Conservation (phyloP, 2,329 filamentous ascomycete genomes). For the Teratosphaeria viscida region DNA sequence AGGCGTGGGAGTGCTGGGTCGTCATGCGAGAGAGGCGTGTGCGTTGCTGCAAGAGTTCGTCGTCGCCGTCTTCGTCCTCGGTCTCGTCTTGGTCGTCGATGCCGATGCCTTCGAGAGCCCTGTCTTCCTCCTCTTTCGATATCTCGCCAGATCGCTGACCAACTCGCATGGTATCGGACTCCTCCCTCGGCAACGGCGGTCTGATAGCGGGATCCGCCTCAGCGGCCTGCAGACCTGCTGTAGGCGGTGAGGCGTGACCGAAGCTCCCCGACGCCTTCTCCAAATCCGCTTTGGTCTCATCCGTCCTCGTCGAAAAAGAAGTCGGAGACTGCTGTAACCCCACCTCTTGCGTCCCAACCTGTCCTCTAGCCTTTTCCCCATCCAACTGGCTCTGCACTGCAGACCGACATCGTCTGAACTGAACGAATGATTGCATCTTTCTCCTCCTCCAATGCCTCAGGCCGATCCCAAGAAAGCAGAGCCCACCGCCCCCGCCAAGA, state of each 20-base stretch:
- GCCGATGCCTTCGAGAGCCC: constrained; percentile 2
- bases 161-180: constrained; percentile 3
- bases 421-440: constrained; percentile 7
- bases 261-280: constrained; percentile 11
- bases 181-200: constrained; percentile 1
- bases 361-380: constrained; percentile 8
- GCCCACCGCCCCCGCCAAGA: not conserved
- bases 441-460: not conserved
- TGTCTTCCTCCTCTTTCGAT: not conserved
- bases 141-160: not conserved
- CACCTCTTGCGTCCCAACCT: not conserved
- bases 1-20: constrained; percentile 22
- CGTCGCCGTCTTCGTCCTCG: constrained; percentile 17
- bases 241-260: not conserved
- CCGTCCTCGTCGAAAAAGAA: not conserved
- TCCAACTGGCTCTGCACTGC: constrained; percentile 16
- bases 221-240: not conserved
- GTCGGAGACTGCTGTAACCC: not conserved
- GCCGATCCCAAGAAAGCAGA: not conserved
- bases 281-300: constrained; percentile 13
- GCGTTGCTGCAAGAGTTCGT: constrained; percentile 9
- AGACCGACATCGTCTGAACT: constrained; percentile 16
- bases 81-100: constrained; percentile 11
- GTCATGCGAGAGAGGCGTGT: constrained; percentile 18
- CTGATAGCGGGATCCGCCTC: constrained; percentile 3